Evolutionary conservation across 441 rosid genomes (phyloP), one percentile per base, ranked within the genome.

Genomic region (Corymbia citriodora): DNA sequence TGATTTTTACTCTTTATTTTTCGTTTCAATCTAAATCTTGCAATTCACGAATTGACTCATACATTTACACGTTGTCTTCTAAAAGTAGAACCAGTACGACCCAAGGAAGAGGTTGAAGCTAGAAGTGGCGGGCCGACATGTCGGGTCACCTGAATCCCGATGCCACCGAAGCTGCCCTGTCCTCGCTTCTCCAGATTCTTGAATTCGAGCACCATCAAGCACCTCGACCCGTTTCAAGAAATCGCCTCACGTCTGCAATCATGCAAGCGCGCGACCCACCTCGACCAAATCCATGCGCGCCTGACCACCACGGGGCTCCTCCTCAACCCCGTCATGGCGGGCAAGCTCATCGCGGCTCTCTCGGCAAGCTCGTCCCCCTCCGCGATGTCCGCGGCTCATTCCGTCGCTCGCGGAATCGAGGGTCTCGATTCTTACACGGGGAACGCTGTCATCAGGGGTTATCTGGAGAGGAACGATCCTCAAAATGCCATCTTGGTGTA

Each of bases 391-490:
- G 53, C 86, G 48, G 92, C 93, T 63, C 90, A 57, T 70, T 88
- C 91, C 55, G 85, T 92, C n/a, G 92, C 92, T 17, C 72, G 88
- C 1, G 52, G 55, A 45, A 68, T 89, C 83, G 45, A 40, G 14
- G 92, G 92, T 29, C 92, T 91, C 50, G 92, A 91, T 85, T 68
- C 92, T 2, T 92, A 87, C 91, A 89, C 92, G 18, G 90, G 93
- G 92, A 91, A 91, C 90, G 89, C 92, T 25, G 82, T 92, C 54
- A 82, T 89, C 48, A 90, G 91, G 61, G 92, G 92, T 45, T 90
- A 79, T 81, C 53, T 91, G 91, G 91, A 91, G 36, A 82, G 40
- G 29, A 65, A 89, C 59, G 89, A 91, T 11, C 92, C 92, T 61
- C 10, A 70, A 89, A 48, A 59, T 61, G 90, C 92, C 55, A 1